These are phyloP conservation scores for Chloridella minuta DNA, from an alignment of 352 stramenopile species.

Conservation along the genomic window DNA sequence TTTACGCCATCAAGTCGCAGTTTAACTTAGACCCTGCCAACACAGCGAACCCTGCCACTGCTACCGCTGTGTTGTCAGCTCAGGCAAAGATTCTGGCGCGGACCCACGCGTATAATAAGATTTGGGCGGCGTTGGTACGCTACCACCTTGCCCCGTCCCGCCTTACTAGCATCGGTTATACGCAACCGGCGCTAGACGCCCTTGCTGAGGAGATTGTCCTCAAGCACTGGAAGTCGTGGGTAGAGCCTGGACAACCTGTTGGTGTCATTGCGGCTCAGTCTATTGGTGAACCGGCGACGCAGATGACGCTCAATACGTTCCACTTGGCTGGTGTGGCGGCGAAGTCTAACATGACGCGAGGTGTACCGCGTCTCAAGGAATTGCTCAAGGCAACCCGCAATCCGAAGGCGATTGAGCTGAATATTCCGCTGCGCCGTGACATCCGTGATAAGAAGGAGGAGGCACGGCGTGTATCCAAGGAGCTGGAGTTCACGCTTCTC, in stretches of 20 bases:
- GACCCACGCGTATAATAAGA: too few relatives aligned
- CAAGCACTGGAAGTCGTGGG: conserved; percentile 39
- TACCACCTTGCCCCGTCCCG: too few relatives aligned
- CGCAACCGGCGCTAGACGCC: conserved; percentile 67
- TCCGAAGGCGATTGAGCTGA: too few relatives aligned
- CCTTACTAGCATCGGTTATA: conserved; percentile 27
- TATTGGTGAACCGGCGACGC: conserved; percentile 96
- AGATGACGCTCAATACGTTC: conserved; percentile 99
- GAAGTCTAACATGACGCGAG: conserved; percentile 92
- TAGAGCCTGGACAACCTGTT: conserved; percentile 78
- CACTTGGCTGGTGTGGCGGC: conserved; percentile 94
- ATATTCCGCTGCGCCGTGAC: conserved; percentile 14
- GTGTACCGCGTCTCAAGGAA: conserved; percentile 85
- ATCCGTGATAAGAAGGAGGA: conserved; percentile 28
- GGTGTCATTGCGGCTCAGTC: conserved; percentile 86
- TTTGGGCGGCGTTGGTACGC: too few relatives aligned
- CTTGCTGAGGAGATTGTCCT: conserved; percentile 50
- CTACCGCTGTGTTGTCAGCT: too few relatives aligned
- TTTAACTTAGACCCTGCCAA: too few relatives aligned
- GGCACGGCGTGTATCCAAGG: conserved; percentile 27
- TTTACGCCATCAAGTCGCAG: too few relatives aligned
- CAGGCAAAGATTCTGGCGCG: too few relatives aligned
- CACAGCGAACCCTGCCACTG: too few relatives aligned
- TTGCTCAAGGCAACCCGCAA: conserved; percentile 34
- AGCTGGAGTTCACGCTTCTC: conserved; percentile 84